A percentile compares a stretch with the other conserved stretches of the same genome.
These are phyloP conservation scores for Boletus fagicola DNA, from an alignment of 768 basidiomycete species.

Conservation along the genomic window DNA sequence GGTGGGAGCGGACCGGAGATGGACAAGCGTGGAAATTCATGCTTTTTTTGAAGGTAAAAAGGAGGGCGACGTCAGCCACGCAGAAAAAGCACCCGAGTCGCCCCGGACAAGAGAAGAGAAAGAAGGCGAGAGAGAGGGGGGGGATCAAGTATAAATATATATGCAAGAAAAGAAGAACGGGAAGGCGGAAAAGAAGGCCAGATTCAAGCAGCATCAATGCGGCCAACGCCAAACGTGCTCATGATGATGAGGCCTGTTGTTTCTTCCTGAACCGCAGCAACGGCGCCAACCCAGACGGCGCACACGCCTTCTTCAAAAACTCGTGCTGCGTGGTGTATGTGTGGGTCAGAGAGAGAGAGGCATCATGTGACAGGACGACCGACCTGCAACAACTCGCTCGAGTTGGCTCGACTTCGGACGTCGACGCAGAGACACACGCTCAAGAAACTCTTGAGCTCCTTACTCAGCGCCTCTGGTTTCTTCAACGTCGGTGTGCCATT, in stretches of 20 bases:
- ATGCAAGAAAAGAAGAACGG: constrained; percentile 9
- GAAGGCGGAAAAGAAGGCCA: background rate
- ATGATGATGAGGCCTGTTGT: constrained; percentile 44
- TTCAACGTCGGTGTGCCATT: constrained; percentile 98
- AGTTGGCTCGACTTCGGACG: constrained; percentile 89
- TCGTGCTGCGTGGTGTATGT: constrained; percentile 70
- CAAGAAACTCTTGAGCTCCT: constrained; percentile 93
- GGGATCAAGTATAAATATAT: constrained; percentile 23
- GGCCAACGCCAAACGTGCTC: background rate
- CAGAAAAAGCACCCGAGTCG: background rate
- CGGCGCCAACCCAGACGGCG: constrained; percentile 77
- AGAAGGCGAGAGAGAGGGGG: background rate
- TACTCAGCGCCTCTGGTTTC: constrained; percentile 88
- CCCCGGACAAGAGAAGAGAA: background rate
- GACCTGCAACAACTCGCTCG: constrained; percentile 80
- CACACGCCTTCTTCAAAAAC: constrained; percentile 88
- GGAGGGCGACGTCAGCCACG: no score
- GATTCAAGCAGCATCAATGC: background rate
- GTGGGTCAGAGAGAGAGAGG: background rate
- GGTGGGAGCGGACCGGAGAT: background rate
- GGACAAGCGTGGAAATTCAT: background rate
- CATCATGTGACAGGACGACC: constrained; percentile 23
- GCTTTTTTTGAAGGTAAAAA: no score
- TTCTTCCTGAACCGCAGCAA: constrained; percentile 79
- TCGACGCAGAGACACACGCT: constrained; percentile 99